Conservation (phyloP, 129 eudicot species). For the Artemisia tridentata region DNA sequence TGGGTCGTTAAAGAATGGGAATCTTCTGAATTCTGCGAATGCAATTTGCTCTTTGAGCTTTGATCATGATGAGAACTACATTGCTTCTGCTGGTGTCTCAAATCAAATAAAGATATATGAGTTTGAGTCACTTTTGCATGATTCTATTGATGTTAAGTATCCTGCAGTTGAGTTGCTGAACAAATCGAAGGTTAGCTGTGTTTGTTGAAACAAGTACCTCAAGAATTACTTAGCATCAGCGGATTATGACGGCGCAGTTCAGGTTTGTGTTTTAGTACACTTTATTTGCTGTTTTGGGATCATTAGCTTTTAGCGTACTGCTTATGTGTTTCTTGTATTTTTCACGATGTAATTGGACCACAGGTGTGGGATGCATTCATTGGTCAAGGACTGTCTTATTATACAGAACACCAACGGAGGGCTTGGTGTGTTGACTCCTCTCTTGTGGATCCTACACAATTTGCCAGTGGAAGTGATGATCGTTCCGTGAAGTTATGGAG, state of each 20-base stretch:
- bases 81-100: constrained; percentile 64
- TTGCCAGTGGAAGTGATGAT: constrained; percentile 72
- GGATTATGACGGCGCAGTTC: constrained; percentile 59
- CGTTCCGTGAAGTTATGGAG: constrained; percentile 57
- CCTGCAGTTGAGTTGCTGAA: constrained; percentile 57
- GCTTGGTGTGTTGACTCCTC: constrained; percentile 82
- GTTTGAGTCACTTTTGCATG: constrained; percentile 35
- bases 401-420: constrained; percentile 48
- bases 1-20: constrained; percentile 39
- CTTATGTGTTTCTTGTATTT: constrained; percentile 6
- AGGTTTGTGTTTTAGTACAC: constrained; percentile 46
- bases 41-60: constrained; percentile 62
- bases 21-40: constrained; percentile 35
- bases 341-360: constrained; percentile 7
- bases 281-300: not conserved
- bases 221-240: constrained; percentile 55
- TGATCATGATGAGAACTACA: constrained; percentile 59
- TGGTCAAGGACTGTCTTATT: constrained; percentile 39
- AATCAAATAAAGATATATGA: constrained; percentile 67
- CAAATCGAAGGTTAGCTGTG: constrained; percentile 51
- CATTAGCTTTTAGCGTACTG: not conserved
- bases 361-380: constrained; percentile 62
- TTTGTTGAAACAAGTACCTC: constrained; percentile 60
- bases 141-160: constrained; percentile 48
- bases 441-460: constrained; percentile 47